phyloP scores from a whole-genome alignment of 805 yeast species.

The Teunomyces gatunensis region DNA sequence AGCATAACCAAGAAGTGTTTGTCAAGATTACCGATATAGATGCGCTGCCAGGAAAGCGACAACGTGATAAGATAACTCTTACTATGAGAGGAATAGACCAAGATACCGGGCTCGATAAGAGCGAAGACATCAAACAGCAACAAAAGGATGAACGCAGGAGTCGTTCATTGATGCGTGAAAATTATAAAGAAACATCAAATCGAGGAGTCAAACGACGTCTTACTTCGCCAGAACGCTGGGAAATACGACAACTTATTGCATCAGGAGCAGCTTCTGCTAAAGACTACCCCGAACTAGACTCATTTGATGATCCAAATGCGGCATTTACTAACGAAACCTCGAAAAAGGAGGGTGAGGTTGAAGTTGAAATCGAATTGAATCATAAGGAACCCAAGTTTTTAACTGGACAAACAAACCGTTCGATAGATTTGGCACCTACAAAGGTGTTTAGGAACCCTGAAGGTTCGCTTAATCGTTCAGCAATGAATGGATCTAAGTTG shows the following conservation, averaged over 20 bases:
- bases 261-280: conserved; percentile 69
- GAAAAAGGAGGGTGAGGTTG: conserved; percentile 35
- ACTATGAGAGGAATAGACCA: conserved; percentile 77
- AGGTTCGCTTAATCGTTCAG: conserved; percentile 75
- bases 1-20: conserved; percentile 57
- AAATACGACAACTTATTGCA: conserved; percentile 75
- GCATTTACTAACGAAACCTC: conserved; percentile 19
- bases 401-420: conserved; percentile 48
- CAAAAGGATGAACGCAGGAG: conserved; percentile 16
- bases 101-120: conserved; percentile 48
- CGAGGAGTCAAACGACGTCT: conserved; percentile 40
- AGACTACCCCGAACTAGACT: conserved; percentile 61
- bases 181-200: background rate
- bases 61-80: conserved; percentile 44
- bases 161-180: background rate
- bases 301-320: conserved; percentile 25
- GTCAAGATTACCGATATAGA: conserved; percentile 50
- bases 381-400: conserved; percentile 71
- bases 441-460: conserved; percentile 69
- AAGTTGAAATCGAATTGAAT: conserved; percentile 71
- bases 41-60: conserved; percentile 13
- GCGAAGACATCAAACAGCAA: conserved; percentile 18
- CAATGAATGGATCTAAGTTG: conserved; percentile 67
- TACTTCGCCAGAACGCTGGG: conserved; percentile 91
- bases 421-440: conserved; percentile 45